Evolutionary conservation across 257 asterid genomes (phyloP).

Genomic region (Solanum etuberosum): DNA sequence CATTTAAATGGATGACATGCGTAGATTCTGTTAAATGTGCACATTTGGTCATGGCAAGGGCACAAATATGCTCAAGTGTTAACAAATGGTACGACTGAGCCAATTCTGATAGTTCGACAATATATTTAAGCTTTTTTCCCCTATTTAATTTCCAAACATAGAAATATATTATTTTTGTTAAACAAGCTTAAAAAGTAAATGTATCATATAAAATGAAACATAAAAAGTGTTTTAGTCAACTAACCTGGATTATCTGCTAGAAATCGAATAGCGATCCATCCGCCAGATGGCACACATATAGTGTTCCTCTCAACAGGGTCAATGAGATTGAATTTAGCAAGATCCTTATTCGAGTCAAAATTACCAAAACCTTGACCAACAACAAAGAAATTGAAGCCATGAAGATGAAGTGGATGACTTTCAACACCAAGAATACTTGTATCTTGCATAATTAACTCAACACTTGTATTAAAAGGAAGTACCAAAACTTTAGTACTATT

Average conservation of each 20-base stretch:
- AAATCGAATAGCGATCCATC: slow-evolving; percentile 24
- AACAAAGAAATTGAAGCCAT: slow-evolving; percentile 22
- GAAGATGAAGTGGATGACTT: slow-evolving; percentile 26
- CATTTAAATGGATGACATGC: too few species aligned
- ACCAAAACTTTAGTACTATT: slow-evolving; percentile 14
- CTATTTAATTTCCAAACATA: neutral
- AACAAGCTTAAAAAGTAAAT: neutral
- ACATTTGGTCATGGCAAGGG: too few species aligned
- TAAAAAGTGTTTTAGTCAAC: neutral
- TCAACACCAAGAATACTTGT: slow-evolving; percentile 20
- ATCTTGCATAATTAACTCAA: slow-evolving; percentile 24
- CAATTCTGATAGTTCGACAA: too few species aligned
- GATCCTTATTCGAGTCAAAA: slow-evolving; percentile 13
- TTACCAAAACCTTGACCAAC: slow-evolving; percentile 17
- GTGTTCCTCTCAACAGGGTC: slow-evolving; percentile 29
- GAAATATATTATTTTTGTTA: neutral
- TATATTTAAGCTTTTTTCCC: too few species aligned
- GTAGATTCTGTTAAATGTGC: too few species aligned
- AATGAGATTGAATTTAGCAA: slow-evolving; percentile 14
- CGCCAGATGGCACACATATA: slow-evolving; percentile 16
- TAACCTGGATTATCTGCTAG: slow-evolving; percentile 22
- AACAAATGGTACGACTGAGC: too few species aligned
- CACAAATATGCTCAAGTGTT: too few species aligned
- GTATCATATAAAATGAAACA: neutral
- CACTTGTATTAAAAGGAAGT: slow-evolving; percentile 16